phyloP scores from a whole-genome alignment of 1,139 yeast genomes.

The Candida labiduridarum region DNA sequence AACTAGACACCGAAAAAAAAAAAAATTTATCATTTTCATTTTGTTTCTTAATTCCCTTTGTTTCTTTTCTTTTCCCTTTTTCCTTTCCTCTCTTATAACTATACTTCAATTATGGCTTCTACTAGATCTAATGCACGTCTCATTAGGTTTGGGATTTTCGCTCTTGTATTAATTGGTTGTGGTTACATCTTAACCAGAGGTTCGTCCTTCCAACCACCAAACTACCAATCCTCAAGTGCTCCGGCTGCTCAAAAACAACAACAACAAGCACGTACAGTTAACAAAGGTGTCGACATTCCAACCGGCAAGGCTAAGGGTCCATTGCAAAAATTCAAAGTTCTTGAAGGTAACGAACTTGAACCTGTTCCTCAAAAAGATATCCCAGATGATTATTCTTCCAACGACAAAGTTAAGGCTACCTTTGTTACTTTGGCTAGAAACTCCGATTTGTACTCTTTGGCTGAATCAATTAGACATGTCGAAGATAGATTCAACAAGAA shows the following conservation, averaged over 20 bases:
- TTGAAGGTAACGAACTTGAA: conserved; percentile 15
- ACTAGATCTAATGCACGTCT: conserved; percentile 65
- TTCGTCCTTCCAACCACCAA: conserved; percentile 43
- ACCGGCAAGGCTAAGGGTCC: conserved; percentile 12
- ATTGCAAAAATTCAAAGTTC: conserved; percentile 10
- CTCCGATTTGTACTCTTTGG: conserved; percentile 36
- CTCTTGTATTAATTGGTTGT: conserved; percentile 56
- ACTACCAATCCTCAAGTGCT: conserved; percentile 2
- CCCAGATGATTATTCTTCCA: conserved; percentile 17
- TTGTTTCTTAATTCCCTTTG: not conserved
- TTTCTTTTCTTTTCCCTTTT: not conserved
- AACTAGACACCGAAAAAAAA: too few species aligned
- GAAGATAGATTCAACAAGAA: conserved; percentile 49
- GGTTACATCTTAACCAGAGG: conserved; percentile 66
- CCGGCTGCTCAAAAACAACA: conserved; percentile 18
- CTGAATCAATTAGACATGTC: conserved; percentile 45
- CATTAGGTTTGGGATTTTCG: conserved; percentile 62
- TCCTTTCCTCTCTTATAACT: not conserved
- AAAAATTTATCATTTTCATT: not conserved
- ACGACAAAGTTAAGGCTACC: conserved; percentile 42
- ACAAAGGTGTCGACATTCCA: conserved; percentile 12
- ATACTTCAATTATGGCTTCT: conserved; percentile 26
- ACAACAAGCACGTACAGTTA: conserved; percentile 11
- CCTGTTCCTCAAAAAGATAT: conserved; percentile 15
- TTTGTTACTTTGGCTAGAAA: conserved; percentile 50